Conservation (phyloP, 1,284 basidiomycete species). For the Anthracocystis panici-leucophaei region DNA sequence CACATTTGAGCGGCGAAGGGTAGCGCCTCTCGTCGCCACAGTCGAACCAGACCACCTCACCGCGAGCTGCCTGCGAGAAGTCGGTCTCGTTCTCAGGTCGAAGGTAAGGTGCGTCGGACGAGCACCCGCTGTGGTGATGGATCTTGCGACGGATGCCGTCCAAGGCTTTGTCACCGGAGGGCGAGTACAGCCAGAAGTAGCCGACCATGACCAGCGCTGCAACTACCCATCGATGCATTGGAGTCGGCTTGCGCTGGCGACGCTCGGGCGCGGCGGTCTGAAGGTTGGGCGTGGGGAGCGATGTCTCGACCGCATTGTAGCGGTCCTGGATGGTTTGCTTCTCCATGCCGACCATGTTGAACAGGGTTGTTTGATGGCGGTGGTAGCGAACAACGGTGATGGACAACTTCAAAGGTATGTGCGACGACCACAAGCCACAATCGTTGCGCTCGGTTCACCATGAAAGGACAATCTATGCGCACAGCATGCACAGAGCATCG, state of each 20-base stretch:
- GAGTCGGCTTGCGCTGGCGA: conserved; percentile 27
- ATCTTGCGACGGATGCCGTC: conserved; percentile 21
- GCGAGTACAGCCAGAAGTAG: conserved; percentile 31
- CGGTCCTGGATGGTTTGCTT: conserved; percentile 28
- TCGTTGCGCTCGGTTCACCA: conserved; percentile 11
- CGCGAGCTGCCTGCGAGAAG: conserved; percentile 38
- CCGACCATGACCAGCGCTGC: conserved; percentile 9
- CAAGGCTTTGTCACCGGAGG: conserved; percentile 12
- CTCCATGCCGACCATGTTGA: conserved; percentile 25
- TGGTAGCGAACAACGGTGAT: too few relatives aligned
- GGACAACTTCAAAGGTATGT: not conserved
- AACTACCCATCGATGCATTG: conserved; percentile 23
- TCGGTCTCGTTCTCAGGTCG: conserved; percentile 46
- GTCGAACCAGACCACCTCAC: conserved; percentile 47
- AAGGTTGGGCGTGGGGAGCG: conserved; percentile 24
- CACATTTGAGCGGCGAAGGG: conserved; percentile 48
- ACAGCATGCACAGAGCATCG: not conserved
- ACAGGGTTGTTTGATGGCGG: not conserved
- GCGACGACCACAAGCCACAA: not conserved
- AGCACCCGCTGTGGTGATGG: conserved; percentile 15
- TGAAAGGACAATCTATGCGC: not conserved
- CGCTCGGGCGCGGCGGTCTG: conserved; percentile 7
- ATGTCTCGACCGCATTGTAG: conserved; percentile 34
- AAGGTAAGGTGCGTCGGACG: conserved; percentile 12
- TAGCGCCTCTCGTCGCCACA: conserved; percentile 42